phyloP scores from a whole-genome alignment of 306 rosid genomes.

The Vigna angularis region DNA sequence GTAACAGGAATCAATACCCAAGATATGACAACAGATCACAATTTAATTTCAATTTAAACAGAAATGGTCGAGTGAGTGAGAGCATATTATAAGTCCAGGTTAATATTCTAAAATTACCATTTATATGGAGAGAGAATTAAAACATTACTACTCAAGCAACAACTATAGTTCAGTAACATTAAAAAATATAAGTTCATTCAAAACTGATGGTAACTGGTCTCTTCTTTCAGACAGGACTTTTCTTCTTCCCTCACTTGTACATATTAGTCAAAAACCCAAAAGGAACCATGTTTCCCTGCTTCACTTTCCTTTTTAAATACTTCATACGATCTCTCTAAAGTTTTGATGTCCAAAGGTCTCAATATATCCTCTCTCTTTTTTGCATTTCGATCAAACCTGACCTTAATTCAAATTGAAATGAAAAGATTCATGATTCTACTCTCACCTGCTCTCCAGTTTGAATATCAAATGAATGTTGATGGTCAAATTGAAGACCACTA shows the following conservation, averaged over 20 bases:
- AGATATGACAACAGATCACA: not conserved
- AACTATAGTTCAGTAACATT: slow-evolving; percentile 8
- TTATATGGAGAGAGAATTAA: slow-evolving; percentile 7
- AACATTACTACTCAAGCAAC: slow-evolving; percentile 7
- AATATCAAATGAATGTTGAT: slow-evolving; percentile 77
- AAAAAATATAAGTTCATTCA: slow-evolving; percentile 1
- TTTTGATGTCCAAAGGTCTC: not conserved
- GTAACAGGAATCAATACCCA: not conserved
- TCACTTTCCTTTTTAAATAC: not conserved
- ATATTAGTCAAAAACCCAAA: slow-evolving; percentile 10
- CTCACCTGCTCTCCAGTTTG: slow-evolving; percentile 94
- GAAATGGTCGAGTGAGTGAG: slow-evolving; percentile 31
- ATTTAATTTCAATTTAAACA: slow-evolving; percentile 30
- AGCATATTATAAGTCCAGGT: not conserved
- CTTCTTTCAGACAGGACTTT: not conserved
- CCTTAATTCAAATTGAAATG: slow-evolving; percentile 2
- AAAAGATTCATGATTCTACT: slow-evolving; percentile 31
- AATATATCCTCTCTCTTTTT: not conserved
- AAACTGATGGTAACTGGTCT: slow-evolving; percentile 27
- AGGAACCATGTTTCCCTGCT: slow-evolving; percentile 25
- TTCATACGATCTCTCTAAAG: slow-evolving; percentile 3
- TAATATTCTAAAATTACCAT: slow-evolving; percentile 20
- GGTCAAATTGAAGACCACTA: slow-evolving; percentile 86
- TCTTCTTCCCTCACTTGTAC: not conserved
- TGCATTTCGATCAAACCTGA: slow-evolving; percentile 22